Evolutionary conservation across 495 filamentous ascomycete genomes (phyloP).

Genomic region (Penicillium turbatum): DNA sequence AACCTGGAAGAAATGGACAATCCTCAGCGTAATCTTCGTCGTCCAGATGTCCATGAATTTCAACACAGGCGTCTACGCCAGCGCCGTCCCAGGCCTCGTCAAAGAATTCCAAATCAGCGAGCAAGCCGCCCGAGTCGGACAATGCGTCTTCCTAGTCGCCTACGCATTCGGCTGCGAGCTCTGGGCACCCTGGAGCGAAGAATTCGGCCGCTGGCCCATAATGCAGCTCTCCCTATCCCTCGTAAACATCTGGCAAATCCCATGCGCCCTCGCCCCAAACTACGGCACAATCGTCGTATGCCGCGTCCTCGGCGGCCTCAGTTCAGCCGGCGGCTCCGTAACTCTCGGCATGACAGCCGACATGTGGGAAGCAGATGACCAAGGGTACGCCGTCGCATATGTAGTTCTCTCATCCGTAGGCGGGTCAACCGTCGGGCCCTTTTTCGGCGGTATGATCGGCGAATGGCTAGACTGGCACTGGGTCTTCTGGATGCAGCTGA

Average conservation of each 20-base stretch:
- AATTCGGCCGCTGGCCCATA: conserved; percentile 70
- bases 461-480: conserved; percentile 65
- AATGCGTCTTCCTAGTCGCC: conserved; percentile 65
- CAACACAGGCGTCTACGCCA: conserved; percentile 70
- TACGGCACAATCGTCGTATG: conserved; percentile 62
- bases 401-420: conserved; percentile 73
- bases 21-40: conserved; percentile 67
- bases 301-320: conserved; percentile 64
- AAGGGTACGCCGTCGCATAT: conserved; percentile 63
- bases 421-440: conserved; percentile 70
- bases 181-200: conserved; percentile 80
- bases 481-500: conserved; percentile 78
- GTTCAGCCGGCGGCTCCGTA: conserved; percentile 72
- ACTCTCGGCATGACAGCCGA: conserved; percentile 82
- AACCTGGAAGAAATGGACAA: conserved; percentile 68
- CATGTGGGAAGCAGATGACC: conserved; percentile 68
- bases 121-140: conserved; percentile 61
- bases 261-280: conserved; percentile 66
- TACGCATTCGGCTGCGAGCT: conserved; percentile 81
- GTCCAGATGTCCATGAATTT: conserved; percentile 86
- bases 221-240: conserved; percentile 65
- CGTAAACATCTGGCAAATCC: conserved; percentile 73
- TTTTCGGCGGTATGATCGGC: conserved; percentile 75
- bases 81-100: conserved; percentile 57
- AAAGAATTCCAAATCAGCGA: conserved; percentile 59